Evolutionary conservation across 1,284 basidiomycete species (phyloP).

Genomic region (Trametes versicolor): DNA sequence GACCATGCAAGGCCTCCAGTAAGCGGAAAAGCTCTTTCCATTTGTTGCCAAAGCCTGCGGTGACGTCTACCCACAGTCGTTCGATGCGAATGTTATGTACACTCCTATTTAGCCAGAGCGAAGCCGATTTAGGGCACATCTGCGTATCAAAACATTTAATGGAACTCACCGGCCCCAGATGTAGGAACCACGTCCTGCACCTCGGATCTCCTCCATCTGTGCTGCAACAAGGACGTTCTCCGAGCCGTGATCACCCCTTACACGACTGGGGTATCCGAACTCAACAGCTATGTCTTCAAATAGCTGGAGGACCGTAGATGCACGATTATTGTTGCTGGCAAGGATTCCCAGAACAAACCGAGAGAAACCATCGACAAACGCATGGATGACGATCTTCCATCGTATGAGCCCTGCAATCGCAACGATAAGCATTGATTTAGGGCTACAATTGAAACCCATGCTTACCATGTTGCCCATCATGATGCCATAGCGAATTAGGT

Average conservation of each 20-base stretch:
- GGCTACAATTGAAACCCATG: background rate
- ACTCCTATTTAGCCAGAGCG: conserved; percentile 12
- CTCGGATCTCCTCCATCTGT: conserved; percentile 42
- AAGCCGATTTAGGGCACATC: background rate
- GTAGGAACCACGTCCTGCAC: conserved; percentile 44
- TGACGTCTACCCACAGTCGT: conserved; percentile 52
- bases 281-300: conserved; percentile 28
- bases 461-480: conserved; percentile 48
- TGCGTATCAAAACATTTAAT: background rate
- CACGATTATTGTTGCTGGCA: conserved; percentile 35
- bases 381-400: conserved; percentile 52
- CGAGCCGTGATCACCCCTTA: conserved; percentile 42
- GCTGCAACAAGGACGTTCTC: conserved; percentile 43
- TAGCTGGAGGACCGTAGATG: conserved; percentile 32
- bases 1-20: conserved; percentile 37
- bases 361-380: conserved; percentile 50
- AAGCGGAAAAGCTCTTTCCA: conserved; percentile 48
- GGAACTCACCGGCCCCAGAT: conserved; percentile 49
- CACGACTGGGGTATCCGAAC: conserved; percentile 37
- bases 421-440: background rate
- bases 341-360: conserved; percentile 44
- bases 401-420: conserved; percentile 34
- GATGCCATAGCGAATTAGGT: conserved; percentile 43
- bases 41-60: conserved; percentile 40
- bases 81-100: conserved; percentile 34